phyloP scores from a whole-genome alignment of 495 filamentous ascomycete genomes.

The Hypoxylon intermedium region DNA sequence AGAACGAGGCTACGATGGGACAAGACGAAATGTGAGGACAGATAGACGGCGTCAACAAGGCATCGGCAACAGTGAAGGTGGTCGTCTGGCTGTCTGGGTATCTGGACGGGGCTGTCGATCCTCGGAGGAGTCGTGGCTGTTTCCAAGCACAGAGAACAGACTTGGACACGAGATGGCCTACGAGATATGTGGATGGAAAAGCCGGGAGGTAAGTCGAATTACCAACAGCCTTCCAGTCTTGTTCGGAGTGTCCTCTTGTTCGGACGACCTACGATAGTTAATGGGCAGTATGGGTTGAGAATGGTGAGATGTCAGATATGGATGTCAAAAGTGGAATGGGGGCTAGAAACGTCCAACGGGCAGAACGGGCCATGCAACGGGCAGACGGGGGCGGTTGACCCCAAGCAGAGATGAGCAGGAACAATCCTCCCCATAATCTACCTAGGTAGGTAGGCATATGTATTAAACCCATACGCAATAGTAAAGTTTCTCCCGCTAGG shows the following conservation, averaged over 20 bases:
- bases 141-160: background rate
- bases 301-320: conserved; percentile 22
- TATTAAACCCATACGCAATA: background rate
- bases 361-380: too few species aligned
- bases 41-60: background rate
- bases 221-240: too few species aligned
- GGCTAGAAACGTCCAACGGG: conserved; percentile 11
- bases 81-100: too few species aligned
- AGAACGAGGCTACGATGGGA: conserved; percentile 4
- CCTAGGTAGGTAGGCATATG: too few species aligned
- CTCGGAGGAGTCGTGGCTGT: background rate
- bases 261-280: too few species aligned
- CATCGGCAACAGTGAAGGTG: too few species aligned
- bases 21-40: conserved; percentile 1
- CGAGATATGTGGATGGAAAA: conserved; percentile 1
- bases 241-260: too few species aligned
- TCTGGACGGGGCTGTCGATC: background rate
- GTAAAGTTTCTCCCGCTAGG: conserved; percentile 30
- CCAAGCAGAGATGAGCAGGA: conserved; percentile 39
- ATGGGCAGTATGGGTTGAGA: conserved; percentile 17
- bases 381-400: too few species aligned
- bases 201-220: too few species aligned
- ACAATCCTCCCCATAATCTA: conserved; percentile 28
- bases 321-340: conserved; percentile 28
- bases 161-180: background rate